Conservation (phyloP, 148 eudicot genomes). For the Chenopodium berlandieri region DNA sequence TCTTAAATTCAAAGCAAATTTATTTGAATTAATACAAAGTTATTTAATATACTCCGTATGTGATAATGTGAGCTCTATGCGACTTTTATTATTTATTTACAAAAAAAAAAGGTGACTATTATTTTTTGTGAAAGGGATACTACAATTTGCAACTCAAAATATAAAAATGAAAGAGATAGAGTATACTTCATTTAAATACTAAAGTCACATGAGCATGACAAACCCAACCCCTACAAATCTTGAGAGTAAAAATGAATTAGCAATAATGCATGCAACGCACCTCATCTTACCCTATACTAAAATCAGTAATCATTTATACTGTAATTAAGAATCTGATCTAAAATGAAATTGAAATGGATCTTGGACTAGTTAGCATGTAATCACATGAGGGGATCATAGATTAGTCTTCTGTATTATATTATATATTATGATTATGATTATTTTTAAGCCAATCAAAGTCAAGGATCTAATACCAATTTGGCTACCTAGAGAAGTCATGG, state of each 20-base stretch:
- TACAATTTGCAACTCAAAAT: too few species aligned
- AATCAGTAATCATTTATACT: background rate
- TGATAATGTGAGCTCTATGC: too few species aligned
- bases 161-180: background rate
- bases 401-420: too few species aligned
- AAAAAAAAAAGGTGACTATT: too few species aligned
- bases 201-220: conserved; percentile 29
- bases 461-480: conserved; percentile 14
- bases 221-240: conserved; percentile 21
- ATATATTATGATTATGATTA: background rate
- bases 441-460: conserved; percentile 7
- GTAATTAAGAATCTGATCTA: conserved; percentile 11
- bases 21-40: too few species aligned
- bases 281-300: background rate
- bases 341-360: background rate
- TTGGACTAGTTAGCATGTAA: conserved; percentile 8
- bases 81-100: too few species aligned
- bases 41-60: too few species aligned
- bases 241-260: conserved; percentile 12
- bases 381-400: conserved; percentile 9
- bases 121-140: background rate
- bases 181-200: background rate
- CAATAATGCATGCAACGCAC: conserved; percentile 14
- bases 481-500: background rate
- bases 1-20: too few species aligned